Base-by-base conservation (phyloP, 2,329 filamentous ascomycete genomes). In the Calonectria pseudoreteaudii region DNA sequence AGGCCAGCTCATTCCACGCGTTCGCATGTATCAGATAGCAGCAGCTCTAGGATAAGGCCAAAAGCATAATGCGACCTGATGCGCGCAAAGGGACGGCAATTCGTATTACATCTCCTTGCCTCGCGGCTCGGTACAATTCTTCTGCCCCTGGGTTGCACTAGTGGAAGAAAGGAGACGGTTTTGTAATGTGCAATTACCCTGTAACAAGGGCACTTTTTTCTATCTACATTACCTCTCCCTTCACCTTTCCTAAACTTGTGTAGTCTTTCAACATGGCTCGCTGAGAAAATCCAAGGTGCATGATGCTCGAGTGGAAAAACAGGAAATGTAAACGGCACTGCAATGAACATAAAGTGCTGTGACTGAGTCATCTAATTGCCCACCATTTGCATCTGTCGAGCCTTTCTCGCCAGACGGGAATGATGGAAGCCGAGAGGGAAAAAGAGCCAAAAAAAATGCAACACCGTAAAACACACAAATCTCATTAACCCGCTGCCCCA, bases 311-410 rank as follows among this genome's bases (percentile, higher is more conserved):
- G 38, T 47, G 58, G 34, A 18, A 52, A 31, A 56, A 53, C 23
- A 65, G 31, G 30, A 65, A 44, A 65, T 47, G 26, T 49, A 65
- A 65, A 41, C 18, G 34, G 47, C 47, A 44, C 58, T n/a, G n/a
- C 68, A 66, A 47, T 65, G 68, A 56, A 44, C 10, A 26, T 28
- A 38, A 66, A 66, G 53, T 36, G 23, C 38, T 26, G 23, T 65
- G 23, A 41, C 58, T 50, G 38, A 66, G 6, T 49, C 68, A 65
- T 70, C 60, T 70, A 70, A 36, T 66, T 53, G 23, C 28, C 44
- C 67, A 34, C 31, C 23, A 30, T 14, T 41, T 60, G 34, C 60
- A 56, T 60, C 49, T 47, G 62, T 36, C 28, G 41, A 44, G 26
- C 18, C 36, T 56, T 41, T 47, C 20, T 65, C 26, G 47, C 49